phyloP scores from a whole-genome alignment of 2,329 filamentous ascomycete genomes.

The Polychaeton citri region DNA sequence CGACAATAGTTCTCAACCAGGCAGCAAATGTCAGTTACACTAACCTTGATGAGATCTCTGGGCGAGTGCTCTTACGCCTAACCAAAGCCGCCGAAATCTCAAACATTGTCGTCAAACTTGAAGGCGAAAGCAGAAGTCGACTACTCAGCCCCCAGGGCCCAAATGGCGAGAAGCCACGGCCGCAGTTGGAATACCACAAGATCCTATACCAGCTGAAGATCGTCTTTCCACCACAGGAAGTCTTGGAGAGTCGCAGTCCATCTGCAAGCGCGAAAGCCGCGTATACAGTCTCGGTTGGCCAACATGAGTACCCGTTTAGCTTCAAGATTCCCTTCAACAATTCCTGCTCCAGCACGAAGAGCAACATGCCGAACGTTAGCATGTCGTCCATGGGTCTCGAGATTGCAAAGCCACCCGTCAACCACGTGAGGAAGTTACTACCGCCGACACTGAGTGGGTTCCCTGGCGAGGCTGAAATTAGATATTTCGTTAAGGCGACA shows the following conservation, averaged over 20 bases:
- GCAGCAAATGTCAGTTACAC: conserved; percentile 32
- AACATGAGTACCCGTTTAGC: conserved; percentile 63
- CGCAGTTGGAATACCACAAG: conserved; percentile 40
- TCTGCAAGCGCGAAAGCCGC: conserved; percentile 23
- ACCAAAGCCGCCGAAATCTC: conserved; percentile 32
- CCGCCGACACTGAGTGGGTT: conserved; percentile 84
- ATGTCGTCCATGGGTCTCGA: conserved; percentile 32
- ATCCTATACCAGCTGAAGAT: conserved; percentile 61
- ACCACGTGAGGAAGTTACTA: conserved; percentile 72
- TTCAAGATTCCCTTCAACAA: conserved; percentile 69
- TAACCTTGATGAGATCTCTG: conserved; percentile 61
- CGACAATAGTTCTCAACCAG: conserved; percentile 20
- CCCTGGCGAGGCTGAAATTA: conserved; percentile 74
- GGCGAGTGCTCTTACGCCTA: conserved; percentile 35
- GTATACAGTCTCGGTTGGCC: conserved; percentile 52
- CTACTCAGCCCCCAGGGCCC: conserved; percentile 37
- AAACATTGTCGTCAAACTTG: conserved; percentile 64
- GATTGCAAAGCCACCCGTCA: conserved; percentile 31
- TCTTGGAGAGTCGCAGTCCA: conserved; percentile 19
- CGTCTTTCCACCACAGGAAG: conserved; percentile 51
- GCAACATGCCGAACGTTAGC: conserved; percentile 28
- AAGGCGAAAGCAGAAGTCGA: conserved; percentile 63
- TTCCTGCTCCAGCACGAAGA: conserved; percentile 40
- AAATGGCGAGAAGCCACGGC: conserved; percentile 30
- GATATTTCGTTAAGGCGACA: conserved; percentile 93